Evolutionary conservation across 768 basidiomycete species (phyloP).

Genomic region (Rhodotorula graminis): DNA sequence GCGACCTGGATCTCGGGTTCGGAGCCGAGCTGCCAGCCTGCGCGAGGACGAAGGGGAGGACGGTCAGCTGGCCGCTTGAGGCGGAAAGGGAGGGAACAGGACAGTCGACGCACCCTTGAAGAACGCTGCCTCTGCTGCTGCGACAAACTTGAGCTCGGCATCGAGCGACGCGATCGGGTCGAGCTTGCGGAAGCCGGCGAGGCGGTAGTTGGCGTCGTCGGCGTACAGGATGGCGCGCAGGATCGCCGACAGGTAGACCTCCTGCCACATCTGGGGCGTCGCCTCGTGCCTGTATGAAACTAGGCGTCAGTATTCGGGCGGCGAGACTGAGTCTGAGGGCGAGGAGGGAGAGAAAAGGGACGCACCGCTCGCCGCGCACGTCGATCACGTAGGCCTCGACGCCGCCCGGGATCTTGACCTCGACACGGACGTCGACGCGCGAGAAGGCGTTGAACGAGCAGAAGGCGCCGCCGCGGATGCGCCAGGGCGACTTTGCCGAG

Average conservation of each 20-base stretch:
- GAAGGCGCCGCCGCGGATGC: slow-evolving; percentile 85
- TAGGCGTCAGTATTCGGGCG: not conserved
- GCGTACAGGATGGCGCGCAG: slow-evolving; percentile 89
- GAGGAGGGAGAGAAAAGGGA: not conserved
- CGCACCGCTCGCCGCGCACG: slow-evolving; percentile 85
- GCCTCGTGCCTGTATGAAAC: slow-evolving; percentile 66
- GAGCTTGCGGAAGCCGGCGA: slow-evolving; percentile 90
- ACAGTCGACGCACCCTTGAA: slow-evolving; percentile 60
- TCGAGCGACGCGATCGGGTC: slow-evolving; percentile 88
- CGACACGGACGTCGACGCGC: slow-evolving; percentile 89
- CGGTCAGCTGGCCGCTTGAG: too few relatives aligned
- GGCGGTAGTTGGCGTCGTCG: slow-evolving; percentile 80
- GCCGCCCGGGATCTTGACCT: slow-evolving; percentile 97
- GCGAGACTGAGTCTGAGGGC: too few relatives aligned
- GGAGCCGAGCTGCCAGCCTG: slow-evolving; percentile 97
- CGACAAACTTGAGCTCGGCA: slow-evolving; percentile 81
- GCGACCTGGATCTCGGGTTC: slow-evolving; percentile 99
- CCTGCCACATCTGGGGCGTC: slow-evolving; percentile 89
- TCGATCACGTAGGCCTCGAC: slow-evolving; percentile 92
- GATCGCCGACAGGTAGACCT: slow-evolving; percentile 90
- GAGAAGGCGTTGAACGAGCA: slow-evolving; percentile 99
- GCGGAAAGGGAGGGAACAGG: too few relatives aligned
- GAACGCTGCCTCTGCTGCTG: slow-evolving; percentile 83
- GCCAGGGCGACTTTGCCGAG: slow-evolving; percentile 63
- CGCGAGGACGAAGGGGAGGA: too few relatives aligned